A percentile compares a stretch with the other conserved stretches of the same genome.
Conservation (phyloP, 2,329 filamentous ascomycete genomes). For the Nothophaeocryptopus gaeumannii region DNA sequence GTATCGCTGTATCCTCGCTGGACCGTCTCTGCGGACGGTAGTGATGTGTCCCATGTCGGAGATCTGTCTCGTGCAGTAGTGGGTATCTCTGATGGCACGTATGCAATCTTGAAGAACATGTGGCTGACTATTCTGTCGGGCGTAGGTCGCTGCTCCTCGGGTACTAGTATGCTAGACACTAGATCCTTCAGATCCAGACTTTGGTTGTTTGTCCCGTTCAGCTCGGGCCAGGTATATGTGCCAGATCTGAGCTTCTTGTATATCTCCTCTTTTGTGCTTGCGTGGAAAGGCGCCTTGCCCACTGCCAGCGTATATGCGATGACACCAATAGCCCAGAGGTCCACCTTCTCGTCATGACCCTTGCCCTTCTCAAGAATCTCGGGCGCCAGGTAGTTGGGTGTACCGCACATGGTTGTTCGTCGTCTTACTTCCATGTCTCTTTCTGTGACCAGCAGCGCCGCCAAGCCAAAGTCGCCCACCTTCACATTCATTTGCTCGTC, state of each 20-base stretch:
- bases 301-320: conserved; percentile 99
- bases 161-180: conserved; percentile 71
- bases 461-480: conserved; percentile 94
- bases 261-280: conserved; percentile 80
- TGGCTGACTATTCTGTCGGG: conserved; percentile 78
- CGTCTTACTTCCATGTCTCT: conserved; percentile 79
- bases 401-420: conserved; percentile 91
- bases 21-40: conserved; percentile 44
- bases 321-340: conserved; percentile 96
- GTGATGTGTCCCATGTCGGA: conserved; percentile 48
- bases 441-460: conserved; percentile 84
- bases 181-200: conserved; percentile 78
- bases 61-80: conserved; percentile 44
- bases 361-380: conserved; percentile 95
- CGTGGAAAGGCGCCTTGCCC: conserved; percentile 94
- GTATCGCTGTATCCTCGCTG: conserved; percentile 50
- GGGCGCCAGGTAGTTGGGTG: conserved; percentile 96
- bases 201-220: conserved; percentile 63
- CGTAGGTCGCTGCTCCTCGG: conserved; percentile 70
- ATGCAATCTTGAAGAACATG: conserved; percentile 73
- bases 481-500: conserved; percentile 96
- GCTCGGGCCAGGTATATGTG: conserved; percentile 76
- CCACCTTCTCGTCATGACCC: conserved; percentile 95
- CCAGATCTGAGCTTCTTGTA: conserved; percentile 66
- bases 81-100: conserved; percentile 60